phyloP scores from a whole-genome alignment of 164 flowering plant genomes.

The Aristolochia fimbriata region DNA sequence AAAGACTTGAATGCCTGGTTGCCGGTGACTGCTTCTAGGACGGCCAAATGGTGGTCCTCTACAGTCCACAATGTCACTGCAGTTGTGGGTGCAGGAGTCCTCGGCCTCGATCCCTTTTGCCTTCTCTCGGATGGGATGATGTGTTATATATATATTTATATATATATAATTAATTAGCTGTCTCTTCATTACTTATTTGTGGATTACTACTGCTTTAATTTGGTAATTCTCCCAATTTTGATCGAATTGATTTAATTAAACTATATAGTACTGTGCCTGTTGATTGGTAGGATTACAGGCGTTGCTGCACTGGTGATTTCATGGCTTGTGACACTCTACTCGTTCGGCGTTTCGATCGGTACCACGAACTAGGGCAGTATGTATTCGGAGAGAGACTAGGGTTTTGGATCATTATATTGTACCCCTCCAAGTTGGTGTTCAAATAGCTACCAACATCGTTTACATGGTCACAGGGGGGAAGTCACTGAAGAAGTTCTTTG shows the following conservation, averaged over 20 bases:
- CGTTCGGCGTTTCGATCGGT: constrained; percentile 26
- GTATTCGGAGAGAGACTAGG: constrained; percentile 22
- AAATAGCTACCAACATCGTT: constrained; percentile 21
- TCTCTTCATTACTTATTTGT: neutral
- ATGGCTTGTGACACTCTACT: constrained; percentile 24
- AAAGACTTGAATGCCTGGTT: constrained; percentile 46
- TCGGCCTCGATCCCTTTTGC: constrained; percentile 56
- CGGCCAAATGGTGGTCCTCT: constrained; percentile 60
- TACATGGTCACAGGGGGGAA: constrained; percentile 32
- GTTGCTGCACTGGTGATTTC: constrained; percentile 8
- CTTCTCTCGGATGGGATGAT: constrained; percentile 61
- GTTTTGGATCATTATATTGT: constrained; percentile 21
- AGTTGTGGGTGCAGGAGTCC: constrained; percentile 65
- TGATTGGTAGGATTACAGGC: constrained; percentile 8
- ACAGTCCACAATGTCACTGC: constrained; percentile 67
- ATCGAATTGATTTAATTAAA: too few relatives aligned
- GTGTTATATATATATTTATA: too few relatives aligned
- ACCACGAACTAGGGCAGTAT: constrained; percentile 23
- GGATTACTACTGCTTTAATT: neutral
- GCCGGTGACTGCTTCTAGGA: constrained; percentile 40
- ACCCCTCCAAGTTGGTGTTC: constrained; percentile 25
- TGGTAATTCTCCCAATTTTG: neutral
- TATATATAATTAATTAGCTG: too few relatives aligned
- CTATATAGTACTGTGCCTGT: too few relatives aligned
- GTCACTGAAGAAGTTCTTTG: constrained; percentile 20